Evolutionary conservation across 2,329 filamentous ascomycete genomes (phyloP), one percentile per base, ranked within the genome.

Genomic region (Penicillium sp.): DNA sequence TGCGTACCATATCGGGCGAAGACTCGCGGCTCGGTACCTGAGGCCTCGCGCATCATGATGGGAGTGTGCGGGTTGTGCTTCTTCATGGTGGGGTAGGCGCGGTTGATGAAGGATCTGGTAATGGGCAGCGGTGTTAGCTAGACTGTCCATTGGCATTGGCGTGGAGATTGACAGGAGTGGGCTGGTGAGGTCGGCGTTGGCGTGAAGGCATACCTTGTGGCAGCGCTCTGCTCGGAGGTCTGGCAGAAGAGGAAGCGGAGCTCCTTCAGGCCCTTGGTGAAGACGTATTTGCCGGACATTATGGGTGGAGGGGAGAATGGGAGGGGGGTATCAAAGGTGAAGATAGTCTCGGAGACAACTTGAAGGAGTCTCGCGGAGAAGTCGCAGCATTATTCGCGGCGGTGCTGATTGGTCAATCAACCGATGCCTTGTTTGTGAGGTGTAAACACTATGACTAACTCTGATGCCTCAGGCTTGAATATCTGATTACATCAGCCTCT

Each of bases 71-170:
- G 94, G 81, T 99, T 99, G 83, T 93, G 90, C 83, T 96, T 95
- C 87, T 99, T 99, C 93, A 99, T 97, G 56, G 90, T 94, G 43
- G 94, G 94, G 77, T 99, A 99, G 64, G 92, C 87, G 73, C 91
- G 87, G 62, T 88, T 88, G 64, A 99, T 83, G 79, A 99, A 99
- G 26, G 89, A 87, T 75, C 94, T 97, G 67, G 26, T 24, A 28
- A 39, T 0, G 19, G 14, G 28, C 4, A 24, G 23, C 34, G 11
- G 5, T 48, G 31, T 53, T 16, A 43, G 21, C n/a, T 9, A 8
- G 13, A 19, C 9, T 23, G 28, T 46, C 1, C 28, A 24, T 5
- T 26, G 37, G 19, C 37, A 40, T 40, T 40, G 39, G 13, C 19
- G 11, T n/a, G 4, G 13, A 7, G 21, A 43, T 26, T 43, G 23